Evolutionary conservation across 179 eudicot species (phyloP).

Genomic region (Beta corolliflora): DNA sequence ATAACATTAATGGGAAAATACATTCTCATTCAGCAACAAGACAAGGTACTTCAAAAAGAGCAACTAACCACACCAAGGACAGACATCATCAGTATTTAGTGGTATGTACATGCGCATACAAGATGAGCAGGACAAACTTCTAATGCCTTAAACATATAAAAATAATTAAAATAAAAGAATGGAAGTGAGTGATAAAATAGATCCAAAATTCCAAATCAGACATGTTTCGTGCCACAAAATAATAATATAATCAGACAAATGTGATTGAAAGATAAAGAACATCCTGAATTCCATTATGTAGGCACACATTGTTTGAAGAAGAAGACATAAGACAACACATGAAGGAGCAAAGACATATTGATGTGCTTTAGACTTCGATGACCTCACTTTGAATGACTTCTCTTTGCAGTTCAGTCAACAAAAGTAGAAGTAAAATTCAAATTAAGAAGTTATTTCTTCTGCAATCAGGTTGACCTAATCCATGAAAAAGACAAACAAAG

Average conservation of each 20-base stretch:
- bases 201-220: background rate
- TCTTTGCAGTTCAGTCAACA: background rate
- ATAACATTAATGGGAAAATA: constrained; percentile 14
- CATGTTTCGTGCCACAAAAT: background rate
- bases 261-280: too few species aligned
- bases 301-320: background rate
- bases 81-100: background rate
- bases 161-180: background rate
- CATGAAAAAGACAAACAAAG: constrained; percentile 26
- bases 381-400: background rate
- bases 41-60: background rate
- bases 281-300: background rate
- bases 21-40: background rate
- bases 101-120: background rate
- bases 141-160: background rate
- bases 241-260: background rate
- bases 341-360: background rate
- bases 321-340: background rate
- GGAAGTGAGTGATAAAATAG: background rate
- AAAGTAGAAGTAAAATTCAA: background rate
- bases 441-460: background rate
- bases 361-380: background rate
- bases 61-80: background rate
- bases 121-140: background rate
- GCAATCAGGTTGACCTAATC: background rate